A percentile compares a stretch with the other conserved stretches of the same genome.
phyloP scores from a whole-genome alignment of 352 stramenopile genomes.

The Phytophthora cryptogea region DNA sequence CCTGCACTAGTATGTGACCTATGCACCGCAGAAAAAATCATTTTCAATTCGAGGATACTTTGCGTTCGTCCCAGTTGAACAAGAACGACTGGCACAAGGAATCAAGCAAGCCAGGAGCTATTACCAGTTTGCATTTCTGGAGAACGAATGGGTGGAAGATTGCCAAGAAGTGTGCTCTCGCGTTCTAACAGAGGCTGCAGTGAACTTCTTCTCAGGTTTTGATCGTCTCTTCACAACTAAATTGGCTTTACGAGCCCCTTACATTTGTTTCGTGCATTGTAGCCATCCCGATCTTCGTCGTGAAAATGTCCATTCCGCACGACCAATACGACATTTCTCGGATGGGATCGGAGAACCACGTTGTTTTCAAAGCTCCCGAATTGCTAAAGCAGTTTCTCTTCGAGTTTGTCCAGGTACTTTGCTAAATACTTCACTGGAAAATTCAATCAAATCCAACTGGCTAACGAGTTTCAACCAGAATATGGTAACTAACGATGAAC shows the following conservation, averaged over 20 bases:
- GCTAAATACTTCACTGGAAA: background rate
- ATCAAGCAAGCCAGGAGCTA: conserved; percentile 68
- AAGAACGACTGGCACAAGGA: conserved; percentile 33
- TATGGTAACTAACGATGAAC: conserved; percentile 10
- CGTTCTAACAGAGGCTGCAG: conserved; percentile 43
- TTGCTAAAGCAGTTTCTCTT: conserved; percentile 41
- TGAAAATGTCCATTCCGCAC: conserved; percentile 52
- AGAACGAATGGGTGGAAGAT: conserved; percentile 63
- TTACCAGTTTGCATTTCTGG: conserved; percentile 77
- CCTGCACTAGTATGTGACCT: conserved; percentile 40
- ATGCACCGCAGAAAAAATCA: conserved; percentile 13
- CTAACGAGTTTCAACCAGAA: conserved; percentile 15
- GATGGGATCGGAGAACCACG: conserved; percentile 25
- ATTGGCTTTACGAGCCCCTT: background rate
- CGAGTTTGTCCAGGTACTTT: conserved; percentile 52
- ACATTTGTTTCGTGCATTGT: background rate
- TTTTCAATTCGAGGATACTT: conserved; percentile 63
- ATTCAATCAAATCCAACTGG: background rate
- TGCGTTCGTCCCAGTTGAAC: conserved; percentile 46
- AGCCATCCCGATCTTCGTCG: conserved; percentile 80
- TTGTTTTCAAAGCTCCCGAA: conserved; percentile 47
- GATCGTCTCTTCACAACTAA: background rate
- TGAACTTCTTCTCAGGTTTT: conserved; percentile 40
- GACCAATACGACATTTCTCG: conserved; percentile 42
- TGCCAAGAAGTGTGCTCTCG: conserved; percentile 57